Evolutionary conservation across 345 rosid genomes (phyloP), one percentile per base, ranked within the genome.

Genomic region (Firmiana major): DNA sequence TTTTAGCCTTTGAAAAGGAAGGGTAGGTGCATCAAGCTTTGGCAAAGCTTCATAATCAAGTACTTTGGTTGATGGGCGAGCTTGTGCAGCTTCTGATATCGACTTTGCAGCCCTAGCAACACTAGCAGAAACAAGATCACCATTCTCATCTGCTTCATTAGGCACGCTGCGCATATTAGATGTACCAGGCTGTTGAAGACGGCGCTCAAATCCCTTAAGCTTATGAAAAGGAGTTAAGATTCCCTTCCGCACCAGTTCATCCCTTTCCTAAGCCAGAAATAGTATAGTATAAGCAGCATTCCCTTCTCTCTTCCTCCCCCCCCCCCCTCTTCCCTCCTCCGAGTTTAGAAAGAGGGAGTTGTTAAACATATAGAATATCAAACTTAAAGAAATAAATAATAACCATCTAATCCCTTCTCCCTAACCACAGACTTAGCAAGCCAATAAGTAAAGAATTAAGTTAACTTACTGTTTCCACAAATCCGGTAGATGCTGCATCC

Each of bases 161-260:
- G 90, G 82, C 58, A 75, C 72, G 59, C 68, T 79, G 64, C 7
- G 31, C n/a, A 70, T 48, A 80, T 81, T 71, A 71, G 97, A 90
- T 40, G 83, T 57, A 72, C 87, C 89, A 71, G 91, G 86, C 73
- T 86, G 92, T 87, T 89, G 93, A 81, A 96, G 88, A 36, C 90
- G 75, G 38, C 97, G 97, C 78, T 96, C 99, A 84, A 87, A 96
- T 63, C 98, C 98, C 84, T 92, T 87, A 22, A 96, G 97, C 89
- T 87, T 86, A 82, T 93, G 97, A 86, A 96, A 96, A 49, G 97
- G 99, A 84, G 99, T 96, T 79, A 96, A 89, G 65, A 96, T 85
- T 80, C 98, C 98, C 86, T 93, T 96, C 63, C 98, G 89, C 53
- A 96, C 93, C 89, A 96, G 77, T 79, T 91, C 89, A 90, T 96